Conservation (phyloP, 1,284 basidiomycete genomes). For the Mycosarcoma maydis region DNA sequence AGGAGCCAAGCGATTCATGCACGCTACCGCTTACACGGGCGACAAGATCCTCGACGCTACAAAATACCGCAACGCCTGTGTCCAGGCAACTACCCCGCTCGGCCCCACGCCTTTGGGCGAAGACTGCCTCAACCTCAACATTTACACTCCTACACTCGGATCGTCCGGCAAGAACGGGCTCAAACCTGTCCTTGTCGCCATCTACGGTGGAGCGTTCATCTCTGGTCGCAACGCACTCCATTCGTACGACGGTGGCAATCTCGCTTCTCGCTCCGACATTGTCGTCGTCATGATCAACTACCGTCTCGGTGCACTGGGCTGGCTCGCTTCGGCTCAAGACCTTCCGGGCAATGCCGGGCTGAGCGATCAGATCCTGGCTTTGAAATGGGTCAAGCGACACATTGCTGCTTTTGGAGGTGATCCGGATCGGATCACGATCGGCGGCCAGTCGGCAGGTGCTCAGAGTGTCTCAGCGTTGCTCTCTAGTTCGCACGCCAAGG, state of each 20-base stretch:
- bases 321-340: conserved; percentile 34
- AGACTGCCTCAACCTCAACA: conserved; percentile 73
- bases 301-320: conserved; percentile 65
- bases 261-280: conserved; percentile 69
- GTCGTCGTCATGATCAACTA: conserved; percentile 74
- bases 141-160: conserved; percentile 70
- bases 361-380: conserved; percentile 59
- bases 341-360: conserved; percentile 55
- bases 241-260: conserved; percentile 69
- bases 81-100: conserved; percentile 12
- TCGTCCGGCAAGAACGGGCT: conserved; percentile 42
- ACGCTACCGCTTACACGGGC: conserved; percentile 34
- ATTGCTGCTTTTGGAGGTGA: conserved; percentile 76
- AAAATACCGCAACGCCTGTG: conserved; percentile 31
- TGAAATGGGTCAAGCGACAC: conserved; percentile 72
- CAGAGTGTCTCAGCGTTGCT: conserved; percentile 32
- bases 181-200: conserved; percentile 73
- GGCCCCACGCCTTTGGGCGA: conserved; percentile 51
- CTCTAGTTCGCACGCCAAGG: conserved; percentile 16
- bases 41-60: conserved; percentile 36
- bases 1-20: conserved; percentile 34
- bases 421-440: conserved; percentile 76
- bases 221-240: conserved; percentile 68
- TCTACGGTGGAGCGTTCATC: conserved; percentile 68
- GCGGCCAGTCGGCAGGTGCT: conserved; percentile 87